A percentile compares a stretch with the other conserved stretches of the same genome.
Conservation (phyloP, 2,329 filamentous ascomycete genomes). For the Pezicula radicicola region DNA sequence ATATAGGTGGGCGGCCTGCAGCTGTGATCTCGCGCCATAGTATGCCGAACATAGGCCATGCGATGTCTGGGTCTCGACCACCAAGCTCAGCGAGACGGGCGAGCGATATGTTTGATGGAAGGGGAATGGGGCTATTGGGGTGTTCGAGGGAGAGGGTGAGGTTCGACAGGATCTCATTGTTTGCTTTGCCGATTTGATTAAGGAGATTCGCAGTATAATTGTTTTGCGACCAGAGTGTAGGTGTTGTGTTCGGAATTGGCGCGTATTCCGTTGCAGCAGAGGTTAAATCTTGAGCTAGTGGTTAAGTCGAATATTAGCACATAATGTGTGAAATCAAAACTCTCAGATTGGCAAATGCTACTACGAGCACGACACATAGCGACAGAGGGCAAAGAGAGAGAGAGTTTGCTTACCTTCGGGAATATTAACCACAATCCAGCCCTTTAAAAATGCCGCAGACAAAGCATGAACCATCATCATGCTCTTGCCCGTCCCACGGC, state of each 20-base stretch:
- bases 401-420: conserved; percentile 68
- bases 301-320: conserved; percentile 5
- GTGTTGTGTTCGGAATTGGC: conserved; percentile 57
- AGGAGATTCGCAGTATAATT: conserved; percentile 74
- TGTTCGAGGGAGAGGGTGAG: conserved; percentile 47
- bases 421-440: conserved; percentile 86
- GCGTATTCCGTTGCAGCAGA: conserved; percentile 80
- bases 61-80: conserved; percentile 70
- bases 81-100: conserved; percentile 65
- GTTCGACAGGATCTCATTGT: conserved; percentile 58
- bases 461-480: conserved; percentile 81
- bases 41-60: conserved; percentile 78
- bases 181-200: conserved; percentile 68
- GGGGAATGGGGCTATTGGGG: conserved; percentile 53
- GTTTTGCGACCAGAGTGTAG: conserved; percentile 71
- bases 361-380: neutral
- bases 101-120: conserved; percentile 59
- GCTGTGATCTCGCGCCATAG: conserved; percentile 76
- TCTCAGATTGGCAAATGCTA: neutral
- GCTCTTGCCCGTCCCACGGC: conserved; percentile 79
- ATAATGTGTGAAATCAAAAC: neutral
- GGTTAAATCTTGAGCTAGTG: conserved; percentile 72
- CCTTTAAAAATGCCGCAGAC: conserved; percentile 74
- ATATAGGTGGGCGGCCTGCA: conserved; percentile 48
- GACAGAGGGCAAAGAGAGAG: neutral